Percentiles rank a stretch among this genome's conserved stretches.
phyloP scores from a whole-genome alignment of 257 asterid species.

The Henckelia pumila region DNA sequence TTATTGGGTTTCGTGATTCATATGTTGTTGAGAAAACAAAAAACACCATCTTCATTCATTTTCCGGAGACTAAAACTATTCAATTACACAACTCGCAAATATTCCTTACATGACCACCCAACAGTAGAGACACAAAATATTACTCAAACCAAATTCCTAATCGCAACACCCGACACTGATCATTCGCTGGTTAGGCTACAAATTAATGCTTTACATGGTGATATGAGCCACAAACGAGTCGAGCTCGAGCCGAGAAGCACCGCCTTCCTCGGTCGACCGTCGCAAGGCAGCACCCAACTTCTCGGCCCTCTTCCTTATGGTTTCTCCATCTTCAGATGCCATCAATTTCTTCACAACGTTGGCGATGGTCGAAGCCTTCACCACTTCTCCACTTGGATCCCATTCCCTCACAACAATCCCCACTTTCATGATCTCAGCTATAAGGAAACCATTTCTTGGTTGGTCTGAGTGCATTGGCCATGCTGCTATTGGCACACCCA shows the following conservation, averaged over 20 bases:
- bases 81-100: too few relatives aligned
- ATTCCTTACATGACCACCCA: too few relatives aligned
- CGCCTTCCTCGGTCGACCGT: slow-evolving; percentile 29
- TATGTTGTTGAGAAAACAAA: too few relatives aligned
- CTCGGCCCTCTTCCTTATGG: slow-evolving; percentile 28
- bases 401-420: slow-evolving; percentile 42
- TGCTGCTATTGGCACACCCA: slow-evolving; percentile 45
- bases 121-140: too few relatives aligned
- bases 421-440: slow-evolving; percentile 24
- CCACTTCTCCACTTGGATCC: slow-evolving; percentile 29
- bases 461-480: slow-evolving; percentile 59
- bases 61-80: too few relatives aligned
- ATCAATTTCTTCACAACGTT: slow-evolving; percentile 28
- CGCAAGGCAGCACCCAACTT: slow-evolving; percentile 20
- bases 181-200: too few relatives aligned
- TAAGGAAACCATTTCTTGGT: slow-evolving; percentile 32
- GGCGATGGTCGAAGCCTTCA: slow-evolving; percentile 27
- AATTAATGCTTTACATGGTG: too few relatives aligned
- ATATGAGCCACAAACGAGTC: slow-evolving; percentile 37
- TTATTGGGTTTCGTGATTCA: too few relatives aligned
- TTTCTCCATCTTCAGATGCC: slow-evolving; percentile 34
- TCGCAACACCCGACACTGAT: too few relatives aligned
- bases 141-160: too few relatives aligned
- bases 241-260: slow-evolving; percentile 31
- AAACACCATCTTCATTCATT: too few relatives aligned